Evolutionary conservation across 2,329 filamentous ascomycete species (phyloP).

Genomic region (Cladosporium colombiae): DNA sequence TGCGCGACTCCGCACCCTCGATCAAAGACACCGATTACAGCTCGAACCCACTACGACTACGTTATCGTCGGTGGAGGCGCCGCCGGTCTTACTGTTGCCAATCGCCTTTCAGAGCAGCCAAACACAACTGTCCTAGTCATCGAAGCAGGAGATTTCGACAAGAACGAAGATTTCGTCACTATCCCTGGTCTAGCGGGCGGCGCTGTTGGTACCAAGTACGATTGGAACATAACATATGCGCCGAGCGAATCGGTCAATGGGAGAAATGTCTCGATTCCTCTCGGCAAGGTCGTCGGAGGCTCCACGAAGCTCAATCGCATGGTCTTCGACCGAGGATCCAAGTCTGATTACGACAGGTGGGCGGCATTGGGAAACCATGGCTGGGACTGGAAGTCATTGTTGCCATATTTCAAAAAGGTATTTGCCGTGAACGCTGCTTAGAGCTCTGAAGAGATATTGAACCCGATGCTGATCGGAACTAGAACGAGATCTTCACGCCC

Average conservation of each 20-base stretch:
- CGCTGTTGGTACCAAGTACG: slow-evolving; percentile 24
- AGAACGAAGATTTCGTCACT: slow-evolving; percentile 20
- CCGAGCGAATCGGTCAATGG: slow-evolving; percentile 38
- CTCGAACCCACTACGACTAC: slow-evolving; percentile 27
- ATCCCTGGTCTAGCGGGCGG: slow-evolving; percentile 6
- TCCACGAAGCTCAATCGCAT: slow-evolving; percentile 40
- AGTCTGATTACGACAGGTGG: slow-evolving; percentile 39
- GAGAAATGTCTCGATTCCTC: slow-evolving; percentile 45
- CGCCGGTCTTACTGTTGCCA: slow-evolving; percentile 31
- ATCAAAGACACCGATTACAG: background rate
- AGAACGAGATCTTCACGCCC: slow-evolving; percentile 23
- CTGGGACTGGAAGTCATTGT: slow-evolving; percentile 44
- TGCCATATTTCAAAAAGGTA: slow-evolving; percentile 39
- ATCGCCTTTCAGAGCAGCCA: slow-evolving; percentile 28
- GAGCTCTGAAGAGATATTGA: background rate
- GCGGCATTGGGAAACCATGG: slow-evolving; percentile 31
- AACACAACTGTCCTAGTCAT: slow-evolving; percentile 31
- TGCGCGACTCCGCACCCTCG: background rate
- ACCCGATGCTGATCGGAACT: background rate
- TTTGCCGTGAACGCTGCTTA: background rate
- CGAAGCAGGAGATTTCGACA: slow-evolving; percentile 37
- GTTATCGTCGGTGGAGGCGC: slow-evolving; percentile 32
- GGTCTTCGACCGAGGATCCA: slow-evolving; percentile 34
- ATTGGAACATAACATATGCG: slow-evolving; percentile 33
- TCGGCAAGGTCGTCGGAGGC: slow-evolving; percentile 54